Evolutionary conservation across 768 basidiomycete species (phyloP).

Genomic region (Mycena metata): DNA sequence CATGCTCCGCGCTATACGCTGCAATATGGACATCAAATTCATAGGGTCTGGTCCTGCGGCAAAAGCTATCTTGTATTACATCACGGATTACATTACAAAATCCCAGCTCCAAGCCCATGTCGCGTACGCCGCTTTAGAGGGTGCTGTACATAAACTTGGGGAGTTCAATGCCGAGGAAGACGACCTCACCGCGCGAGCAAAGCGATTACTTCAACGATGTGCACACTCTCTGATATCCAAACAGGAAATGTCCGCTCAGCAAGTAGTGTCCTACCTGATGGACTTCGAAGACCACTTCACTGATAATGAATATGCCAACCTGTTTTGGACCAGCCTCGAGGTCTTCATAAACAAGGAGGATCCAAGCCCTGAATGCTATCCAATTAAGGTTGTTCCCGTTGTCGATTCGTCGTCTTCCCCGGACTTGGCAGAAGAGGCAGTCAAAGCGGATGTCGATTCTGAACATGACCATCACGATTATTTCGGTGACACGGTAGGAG

Average conservation of each 20-base stretch:
- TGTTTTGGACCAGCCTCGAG: conserved; percentile 41
- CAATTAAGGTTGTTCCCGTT: too few species aligned
- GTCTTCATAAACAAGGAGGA: conserved; percentile 35
- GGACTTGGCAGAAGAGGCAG: too few species aligned
- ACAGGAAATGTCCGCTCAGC: background rate
- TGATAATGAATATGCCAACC: conserved; percentile 39
- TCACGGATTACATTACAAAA: conserved; percentile 54
- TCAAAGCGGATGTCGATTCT: too few species aligned
- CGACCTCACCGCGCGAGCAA: conserved; percentile 11
- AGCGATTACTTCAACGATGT: conserved; percentile 41
- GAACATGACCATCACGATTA: too few species aligned
- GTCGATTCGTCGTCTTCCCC: too few species aligned
- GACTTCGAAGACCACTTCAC: conserved; percentile 28
- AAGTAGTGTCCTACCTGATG: background rate
- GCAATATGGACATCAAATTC: conserved; percentile 36
- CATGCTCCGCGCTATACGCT: conserved; percentile 31
- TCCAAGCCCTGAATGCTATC: conserved; percentile 45
- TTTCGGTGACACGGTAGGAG: too few species aligned
- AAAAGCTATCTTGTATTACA: conserved; percentile 49
- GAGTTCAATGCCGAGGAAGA: conserved; percentile 18
- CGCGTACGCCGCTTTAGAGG: conserved; percentile 30
- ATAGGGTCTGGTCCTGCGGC: conserved; percentile 42
- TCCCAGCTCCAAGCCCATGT: conserved; percentile 37
- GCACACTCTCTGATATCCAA: background rate
- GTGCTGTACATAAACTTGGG: conserved; percentile 33